These are phyloP conservation scores for Neurospora africana DNA, from an alignment of 495 filamentous ascomycete genomes.

Conservation along the genomic window DNA sequence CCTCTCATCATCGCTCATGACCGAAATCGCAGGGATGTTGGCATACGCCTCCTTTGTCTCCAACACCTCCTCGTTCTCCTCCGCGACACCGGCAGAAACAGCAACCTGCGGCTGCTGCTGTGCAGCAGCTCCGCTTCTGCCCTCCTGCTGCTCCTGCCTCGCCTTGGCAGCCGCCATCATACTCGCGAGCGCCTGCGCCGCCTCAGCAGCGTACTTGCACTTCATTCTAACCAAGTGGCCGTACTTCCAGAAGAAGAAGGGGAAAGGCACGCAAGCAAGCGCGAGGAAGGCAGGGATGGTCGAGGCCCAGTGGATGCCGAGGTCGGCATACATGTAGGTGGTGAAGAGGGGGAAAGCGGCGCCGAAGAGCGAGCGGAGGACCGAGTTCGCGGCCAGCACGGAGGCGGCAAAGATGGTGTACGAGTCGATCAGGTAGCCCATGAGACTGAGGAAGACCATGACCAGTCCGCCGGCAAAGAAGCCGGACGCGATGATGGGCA, in stretches of 20 bases:
- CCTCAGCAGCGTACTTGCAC: constrained; percentile 68
- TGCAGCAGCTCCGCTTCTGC: not conserved
- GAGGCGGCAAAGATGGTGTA: constrained; percentile 76
- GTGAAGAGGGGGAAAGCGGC: constrained; percentile 84
- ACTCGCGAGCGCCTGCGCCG: constrained; percentile 39
- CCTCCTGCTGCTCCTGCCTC: constrained; percentile 1
- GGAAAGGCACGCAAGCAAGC: constrained; percentile 66
- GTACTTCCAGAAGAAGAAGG: constrained; percentile 72
- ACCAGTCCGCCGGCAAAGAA: constrained; percentile 41
- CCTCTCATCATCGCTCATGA: constrained; percentile 17
- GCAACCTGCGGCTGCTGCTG: constrained; percentile 2
- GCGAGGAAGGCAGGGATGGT: constrained; percentile 69
- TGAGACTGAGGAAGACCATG: constrained; percentile 58
- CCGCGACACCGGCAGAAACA: constrained; percentile 2
- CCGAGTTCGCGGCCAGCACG: constrained; percentile 66
- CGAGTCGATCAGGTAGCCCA: constrained; percentile 74
- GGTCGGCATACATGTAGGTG: constrained; percentile 57
- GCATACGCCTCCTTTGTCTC: not conserved
- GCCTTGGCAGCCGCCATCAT: constrained; percentile 10
- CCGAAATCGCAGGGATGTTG: not conserved
- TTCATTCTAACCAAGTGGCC: constrained; percentile 51
- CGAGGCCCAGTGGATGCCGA: constrained; percentile 76
- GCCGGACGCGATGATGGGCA: constrained; percentile 34
- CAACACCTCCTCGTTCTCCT: not conserved
- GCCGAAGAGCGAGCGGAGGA: constrained; percentile 57